Conservation (phyloP, 2,329 filamentous ascomycete genomes). For the Colletotrichum godetiae region DNA sequence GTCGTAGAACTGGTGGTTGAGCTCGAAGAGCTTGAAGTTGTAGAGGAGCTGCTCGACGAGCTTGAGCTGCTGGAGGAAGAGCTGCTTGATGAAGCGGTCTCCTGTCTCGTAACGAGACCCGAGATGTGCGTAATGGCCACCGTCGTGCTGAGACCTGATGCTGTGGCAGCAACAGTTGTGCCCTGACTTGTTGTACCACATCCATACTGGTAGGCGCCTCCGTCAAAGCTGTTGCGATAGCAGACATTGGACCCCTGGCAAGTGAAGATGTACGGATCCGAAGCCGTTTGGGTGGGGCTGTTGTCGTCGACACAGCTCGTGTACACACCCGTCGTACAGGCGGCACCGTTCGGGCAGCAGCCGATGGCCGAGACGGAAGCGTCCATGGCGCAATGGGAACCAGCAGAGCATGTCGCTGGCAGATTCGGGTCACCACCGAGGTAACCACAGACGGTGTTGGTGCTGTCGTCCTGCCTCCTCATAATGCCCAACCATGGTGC, state of each 20-base stretch:
- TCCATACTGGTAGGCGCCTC: slow-evolving; percentile 67
- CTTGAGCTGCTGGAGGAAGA: neutral
- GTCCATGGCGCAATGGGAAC: slow-evolving; percentile 69
- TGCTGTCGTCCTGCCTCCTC: slow-evolving; percentile 49
- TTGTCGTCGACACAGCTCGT: slow-evolving; percentile 67
- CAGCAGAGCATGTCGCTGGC: slow-evolving; percentile 67
- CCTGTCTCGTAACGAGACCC: slow-evolving; percentile 51
- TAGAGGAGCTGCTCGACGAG: slow-evolving; percentile 35
- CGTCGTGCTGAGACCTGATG: slow-evolving; percentile 52
- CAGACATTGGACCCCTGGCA: slow-evolving; percentile 64
- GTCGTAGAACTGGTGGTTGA: slow-evolving; percentile 3
- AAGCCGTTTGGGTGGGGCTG: slow-evolving; percentile 59
- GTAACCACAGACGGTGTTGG: slow-evolving; percentile 69
- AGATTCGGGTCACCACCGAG: slow-evolving; percentile 62
- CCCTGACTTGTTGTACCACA: slow-evolving; percentile 63
- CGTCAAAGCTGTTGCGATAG: slow-evolving; percentile 66
- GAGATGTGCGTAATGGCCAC: slow-evolving; percentile 53
- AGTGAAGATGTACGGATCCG: slow-evolving; percentile 68
- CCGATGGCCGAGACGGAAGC: slow-evolving; percentile 60
- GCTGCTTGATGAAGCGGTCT: slow-evolving; percentile 2
- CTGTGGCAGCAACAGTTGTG: slow-evolving; percentile 59
- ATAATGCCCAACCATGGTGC: slow-evolving; percentile 49
- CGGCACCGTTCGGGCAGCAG: slow-evolving; percentile 64
- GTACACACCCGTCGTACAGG: slow-evolving; percentile 67
- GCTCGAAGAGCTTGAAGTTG: slow-evolving; percentile 27